Base-by-base conservation (phyloP, 805 yeast genomes). In the Lachancea thermotolerans region DNA sequence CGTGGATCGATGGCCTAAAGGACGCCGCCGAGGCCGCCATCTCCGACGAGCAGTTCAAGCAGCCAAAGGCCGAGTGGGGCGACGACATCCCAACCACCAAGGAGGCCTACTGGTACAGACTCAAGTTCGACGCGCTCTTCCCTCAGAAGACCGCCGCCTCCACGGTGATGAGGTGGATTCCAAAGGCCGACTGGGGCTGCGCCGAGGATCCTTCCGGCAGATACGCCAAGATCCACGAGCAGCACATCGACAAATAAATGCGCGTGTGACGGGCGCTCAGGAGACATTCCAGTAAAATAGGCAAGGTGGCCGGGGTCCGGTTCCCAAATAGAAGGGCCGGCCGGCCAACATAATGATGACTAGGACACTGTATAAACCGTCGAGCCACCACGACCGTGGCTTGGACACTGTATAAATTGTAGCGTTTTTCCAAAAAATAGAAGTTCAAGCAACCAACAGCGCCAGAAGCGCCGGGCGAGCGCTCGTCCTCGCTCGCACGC, bases 131-230 rank as follows among this genome's bases (percentile, higher is more conserved):
- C 70, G 95, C 85, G 60, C 71, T 87, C 59, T 93, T 89, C 85
- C 85, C 90, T 50, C 81, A 82, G 59, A 75, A 81, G 69, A 93
- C 96, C 54, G 99, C 95, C 53, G 97, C 96, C 48, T 72, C 81
- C 35, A 93, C 99, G 15, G 99, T 93, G 49, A 89, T 87, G 97
- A 85, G 99, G 78, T 93, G 99, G 99, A 72, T 93, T 70, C 99
- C 99, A 66, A 93, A 93, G 78, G 98, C 98, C 52, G 99, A 93
- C 69, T 93, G 99, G 99, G 99, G 99, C 56, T 93, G 99, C 73
- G 89, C 90, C 62, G 96, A 83, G 60, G 99, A 93, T 70, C 99
- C 99, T 44, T 85, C 96, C 46, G 99, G 99, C 55, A 86, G 99
- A 74, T 91, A 75, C 65, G 97, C 95, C 56, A 79, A 85, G 73